Evolutionary conservation across 208 protist species (phyloP), one percentile per base, ranked within the genome.

Genomic region (Porcisia hertigi): DNA sequence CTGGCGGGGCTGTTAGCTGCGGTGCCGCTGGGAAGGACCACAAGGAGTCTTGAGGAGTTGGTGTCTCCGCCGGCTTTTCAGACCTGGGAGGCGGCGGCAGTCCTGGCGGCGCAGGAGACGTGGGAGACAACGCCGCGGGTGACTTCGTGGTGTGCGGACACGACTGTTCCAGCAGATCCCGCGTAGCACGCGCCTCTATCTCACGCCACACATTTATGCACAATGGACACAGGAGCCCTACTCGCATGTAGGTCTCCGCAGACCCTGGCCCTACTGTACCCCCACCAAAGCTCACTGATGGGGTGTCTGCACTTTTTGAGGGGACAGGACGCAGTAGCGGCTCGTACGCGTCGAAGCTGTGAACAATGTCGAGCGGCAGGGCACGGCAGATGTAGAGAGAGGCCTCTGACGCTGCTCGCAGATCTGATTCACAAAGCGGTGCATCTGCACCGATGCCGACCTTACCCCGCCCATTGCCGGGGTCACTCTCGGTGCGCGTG

Each of bases 331-430:
- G 20, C 63, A 95, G 78, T 49, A 93, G 77, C 12, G 74, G 52
- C 65, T 93, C 86, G 71, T 96, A 96, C n/a, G 70, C 80, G 11
- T 66, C 73, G 81, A 96, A 96, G 41, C 90, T 78, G 75, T 96
- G 88, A 20, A 94, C 80, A 2, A 87, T 79, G 73, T 96, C 92
- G 45, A 96, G 64, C 9, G 89, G 82, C 3, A 96, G 72, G 45
- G 60, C 73, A 14, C 83, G 86, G 64, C 87, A 91, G 25, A 79
- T 25, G 52, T 76, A 57, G 30, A 75, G 76, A 18, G 82, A 76
- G 23, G 63, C 62, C 1, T 77, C 75, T 14, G 74, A 71, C 75
- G 67, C 62, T 9, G 75, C 60, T 18, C 65, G 81, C 67, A 58
- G 49, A 20, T 1, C 30, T 12, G 8, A 23, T 23, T 30, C 69